Evolutionary conservation across 306 rosid genomes (phyloP), one percentile per base, ranked within the genome.

Genomic region (Lablab purpureus): DNA sequence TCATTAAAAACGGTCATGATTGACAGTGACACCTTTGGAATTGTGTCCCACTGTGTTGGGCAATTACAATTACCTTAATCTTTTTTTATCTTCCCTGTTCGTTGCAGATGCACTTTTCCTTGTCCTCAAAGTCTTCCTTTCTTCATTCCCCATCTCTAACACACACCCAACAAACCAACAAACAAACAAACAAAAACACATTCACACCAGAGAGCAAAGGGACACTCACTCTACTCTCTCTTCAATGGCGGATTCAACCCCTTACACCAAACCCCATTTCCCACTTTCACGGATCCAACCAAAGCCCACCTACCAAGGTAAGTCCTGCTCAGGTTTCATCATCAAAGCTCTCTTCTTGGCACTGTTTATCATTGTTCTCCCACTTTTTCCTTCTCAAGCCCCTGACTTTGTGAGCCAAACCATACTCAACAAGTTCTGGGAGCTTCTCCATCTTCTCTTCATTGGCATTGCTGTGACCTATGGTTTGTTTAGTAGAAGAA

Each of bases 371-470:
- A 17, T 84, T 63, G 50, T 77, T 77, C 69, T 94, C 4, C 94
- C 94, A 17, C 84, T 91, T 2, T 96, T 96, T 78, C 99, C 98
- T 67, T 93, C 97, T 22, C 89, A 96, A 87, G 94, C 98, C 75
- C 99, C 99, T 32, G 97, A 91, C 0, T 90, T 93, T 82, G 41
- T 96, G 77, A 82, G 76, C 81, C 87, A 89, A 66, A 82, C 91
- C 8, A 41, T 89, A 8, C 73, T 89, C 72, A 80, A 86, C 45
- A 94, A 90, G 85, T 81, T 86, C 52, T 94, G 97, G 97, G 98
- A 94, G 87, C 92, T 94, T 12, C 55, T 91, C 71, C 94, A 91
- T 81, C 91, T 94, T 75, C 81, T 90, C 25, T 84, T 94, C 74
- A 80, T 91, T 71, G 98, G 94, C 87, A 91, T 91, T 92, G 97